A percentile compares a stretch with the other conserved stretches of the same genome.
Conservation (phyloP, 192 early-diverging fungal genomes). For the Coemansia sp. region DNA sequence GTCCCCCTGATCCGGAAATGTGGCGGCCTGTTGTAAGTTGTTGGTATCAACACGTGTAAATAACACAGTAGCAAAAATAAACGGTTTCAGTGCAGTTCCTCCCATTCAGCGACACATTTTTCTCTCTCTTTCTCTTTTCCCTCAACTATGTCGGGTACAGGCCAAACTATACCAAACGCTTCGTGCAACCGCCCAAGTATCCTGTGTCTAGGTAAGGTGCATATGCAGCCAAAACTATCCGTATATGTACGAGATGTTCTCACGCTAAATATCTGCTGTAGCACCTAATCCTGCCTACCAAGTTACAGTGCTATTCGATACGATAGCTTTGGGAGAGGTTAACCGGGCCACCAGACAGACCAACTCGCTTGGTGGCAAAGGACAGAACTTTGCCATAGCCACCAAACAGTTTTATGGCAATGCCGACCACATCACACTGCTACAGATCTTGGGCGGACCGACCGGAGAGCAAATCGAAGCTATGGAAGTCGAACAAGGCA, state of each 20-base stretch:
- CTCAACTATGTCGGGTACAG: too few species aligned
- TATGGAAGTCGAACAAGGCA: slow-evolving; percentile 11
- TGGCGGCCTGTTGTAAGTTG: not conserved
- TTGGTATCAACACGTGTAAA: not conserved
- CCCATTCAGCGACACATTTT: too few species aligned
- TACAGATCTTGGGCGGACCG: slow-evolving; percentile 32
- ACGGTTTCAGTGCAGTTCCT: too few species aligned
- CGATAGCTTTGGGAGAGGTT: slow-evolving; percentile 13
- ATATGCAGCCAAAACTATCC: not conserved
- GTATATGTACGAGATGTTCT: not conserved
- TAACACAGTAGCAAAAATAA: too few species aligned
- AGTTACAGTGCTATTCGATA: slow-evolving; percentile 23
- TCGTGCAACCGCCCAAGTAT: too few species aligned
- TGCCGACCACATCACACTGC: slow-evolving; percentile 14
- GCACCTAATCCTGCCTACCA: slow-evolving; percentile 41
- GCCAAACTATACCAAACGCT: too few species aligned
- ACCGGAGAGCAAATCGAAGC: slow-evolving; percentile 29
- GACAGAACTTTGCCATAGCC: slow-evolving; percentile 40
- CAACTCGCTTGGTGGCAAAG: slow-evolving; percentile 40
- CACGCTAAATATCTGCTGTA: not conserved
- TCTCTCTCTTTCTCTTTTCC: too few species aligned
- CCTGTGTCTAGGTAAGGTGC: too few species aligned
- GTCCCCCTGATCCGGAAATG: not conserved
- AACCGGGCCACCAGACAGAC: slow-evolving; percentile 29
- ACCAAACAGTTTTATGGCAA: slow-evolving; percentile 15